A percentile compares a stretch with the other conserved stretches of the same genome.
These are phyloP conservation scores for Verticillium nonalfalfae DNA, from an alignment of 2,329 filamentous ascomycete species.

Conservation along the genomic window DNA sequence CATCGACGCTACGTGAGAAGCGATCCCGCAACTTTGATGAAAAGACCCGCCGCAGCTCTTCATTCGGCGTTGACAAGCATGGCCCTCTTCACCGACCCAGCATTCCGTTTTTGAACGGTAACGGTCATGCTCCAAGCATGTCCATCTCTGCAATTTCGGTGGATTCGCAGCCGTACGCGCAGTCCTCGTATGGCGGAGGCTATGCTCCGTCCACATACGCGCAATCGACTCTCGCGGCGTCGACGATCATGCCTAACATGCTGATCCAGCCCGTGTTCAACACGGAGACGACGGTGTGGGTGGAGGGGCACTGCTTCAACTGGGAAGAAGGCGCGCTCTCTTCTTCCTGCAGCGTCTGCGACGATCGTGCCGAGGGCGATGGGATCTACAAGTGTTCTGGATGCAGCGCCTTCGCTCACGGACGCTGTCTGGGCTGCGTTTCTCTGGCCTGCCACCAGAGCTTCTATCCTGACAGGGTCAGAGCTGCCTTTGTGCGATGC, in stretches of 20 bases:
- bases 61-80: constrained; percentile 73
- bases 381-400: constrained; percentile 69
- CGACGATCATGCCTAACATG: constrained; percentile 82
- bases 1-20: constrained; percentile 85
- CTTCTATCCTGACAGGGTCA: constrained; percentile 55
- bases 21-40: constrained; percentile 88
- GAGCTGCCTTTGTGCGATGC: constrained; percentile 59
- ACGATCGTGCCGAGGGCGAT: constrained; percentile 65
- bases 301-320: constrained; percentile 76
- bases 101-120: constrained; percentile 65
- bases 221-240: constrained; percentile 78
- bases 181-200: constrained; percentile 62
- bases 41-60: constrained; percentile 81
- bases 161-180: constrained; percentile 51
- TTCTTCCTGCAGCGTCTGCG: constrained; percentile 65
- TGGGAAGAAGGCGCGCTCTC: constrained; percentile 54
- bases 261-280: constrained; percentile 72
- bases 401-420: constrained; percentile 52
- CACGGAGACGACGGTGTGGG: constrained; percentile 75
- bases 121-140: constrained; percentile 52
- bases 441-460: constrained; percentile 58
- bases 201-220: constrained; percentile 83
- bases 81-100: constrained; percentile 62
- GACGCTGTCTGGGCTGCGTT: constrained; percentile 54
- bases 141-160: constrained; percentile 55